phyloP scores from a whole-genome alignment of 2,329 filamentous ascomycete species.

The Plenodomus lindquistii region DNA sequence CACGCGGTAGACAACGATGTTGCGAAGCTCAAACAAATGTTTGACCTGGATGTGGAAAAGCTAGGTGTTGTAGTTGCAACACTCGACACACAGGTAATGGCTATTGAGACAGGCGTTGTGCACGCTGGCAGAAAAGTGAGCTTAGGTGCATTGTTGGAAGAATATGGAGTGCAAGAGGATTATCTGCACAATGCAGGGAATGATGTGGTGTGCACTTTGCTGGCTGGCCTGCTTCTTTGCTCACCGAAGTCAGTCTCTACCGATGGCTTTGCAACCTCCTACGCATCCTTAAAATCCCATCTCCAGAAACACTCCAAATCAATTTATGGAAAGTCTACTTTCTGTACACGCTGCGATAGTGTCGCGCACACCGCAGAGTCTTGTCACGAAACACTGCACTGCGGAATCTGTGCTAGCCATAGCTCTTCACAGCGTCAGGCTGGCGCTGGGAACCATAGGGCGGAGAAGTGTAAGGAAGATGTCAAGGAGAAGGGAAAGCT shows the following conservation, averaged over 20 bases:
- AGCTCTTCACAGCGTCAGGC: neutral
- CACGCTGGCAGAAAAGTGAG: neutral
- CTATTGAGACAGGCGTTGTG: slow-evolving; percentile 10
- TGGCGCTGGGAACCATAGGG: neutral
- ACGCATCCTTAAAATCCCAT: no score
- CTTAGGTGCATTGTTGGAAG: slow-evolving; percentile 4
- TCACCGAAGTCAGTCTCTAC: neutral
- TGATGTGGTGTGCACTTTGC: slow-evolving; percentile 14
- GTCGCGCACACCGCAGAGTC: neutral
- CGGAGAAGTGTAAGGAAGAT: neutral
- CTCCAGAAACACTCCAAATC: no score
- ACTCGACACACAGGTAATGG: slow-evolving; percentile 23
- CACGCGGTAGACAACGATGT: slow-evolving; percentile 23
- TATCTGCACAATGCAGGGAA: slow-evolving; percentile 22
- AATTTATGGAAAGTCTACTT: no score
- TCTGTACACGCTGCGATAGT: neutral
- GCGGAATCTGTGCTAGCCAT: no score
- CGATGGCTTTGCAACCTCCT: neutral
- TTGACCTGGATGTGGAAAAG: slow-evolving; percentile 16
- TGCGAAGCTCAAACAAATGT: slow-evolving; percentile 13
- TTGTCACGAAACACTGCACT: neutral
- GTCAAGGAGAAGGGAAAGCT: neutral
- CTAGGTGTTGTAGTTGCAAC: slow-evolving; percentile 16
- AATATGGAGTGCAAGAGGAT: slow-evolving; percentile 2
- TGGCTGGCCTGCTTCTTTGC: slow-evolving; percentile 7